Conservation (phyloP, 1,284 basidiomycete genomes). For the Heterobasidion irregulare region DNA sequence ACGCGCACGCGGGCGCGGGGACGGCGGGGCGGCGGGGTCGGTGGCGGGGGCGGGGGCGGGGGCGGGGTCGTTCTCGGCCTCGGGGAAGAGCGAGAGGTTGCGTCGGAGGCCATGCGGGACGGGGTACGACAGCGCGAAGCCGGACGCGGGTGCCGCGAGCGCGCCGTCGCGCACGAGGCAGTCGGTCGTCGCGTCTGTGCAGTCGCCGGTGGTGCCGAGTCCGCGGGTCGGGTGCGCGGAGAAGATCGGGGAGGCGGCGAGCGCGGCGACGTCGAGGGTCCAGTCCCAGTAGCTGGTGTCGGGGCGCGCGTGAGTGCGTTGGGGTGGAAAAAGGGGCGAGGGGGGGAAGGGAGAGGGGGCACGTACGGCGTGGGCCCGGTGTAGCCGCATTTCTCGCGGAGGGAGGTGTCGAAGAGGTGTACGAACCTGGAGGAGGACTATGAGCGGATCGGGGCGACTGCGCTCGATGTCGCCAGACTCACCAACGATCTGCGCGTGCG, state of each 20-base stretch:
- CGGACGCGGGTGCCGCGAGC: not conserved
- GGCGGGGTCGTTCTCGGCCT: not conserved
- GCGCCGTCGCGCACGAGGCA: not conserved
- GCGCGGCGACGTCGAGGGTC: not conserved
- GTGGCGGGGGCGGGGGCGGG: too few relatives aligned
- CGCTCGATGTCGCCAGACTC: not conserved
- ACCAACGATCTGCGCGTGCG: not conserved
- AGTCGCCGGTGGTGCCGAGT: not conserved
- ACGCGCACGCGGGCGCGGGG: too few relatives aligned
- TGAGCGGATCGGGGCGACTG: not conserved
- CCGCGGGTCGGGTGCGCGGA: not conserved
- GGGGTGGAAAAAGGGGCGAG: not conserved
- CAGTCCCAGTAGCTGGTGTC: not conserved
- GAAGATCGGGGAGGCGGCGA: not conserved
- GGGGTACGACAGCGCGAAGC: not conserved
- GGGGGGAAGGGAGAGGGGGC: not conserved
- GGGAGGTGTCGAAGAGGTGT: not conserved
- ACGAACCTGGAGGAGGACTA: not conserved
- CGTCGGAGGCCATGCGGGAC: not conserved
- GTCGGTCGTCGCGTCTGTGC: not conserved
- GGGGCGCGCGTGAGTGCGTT: not conserved
- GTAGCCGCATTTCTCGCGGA: not conserved
- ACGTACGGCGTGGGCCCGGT: not conserved
- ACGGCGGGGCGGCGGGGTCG: not conserved
- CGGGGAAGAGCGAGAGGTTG: not conserved